phyloP scores from a whole-genome alignment of 352 stramenopile genomes.

The Phytophthora podocarpi region DNA sequence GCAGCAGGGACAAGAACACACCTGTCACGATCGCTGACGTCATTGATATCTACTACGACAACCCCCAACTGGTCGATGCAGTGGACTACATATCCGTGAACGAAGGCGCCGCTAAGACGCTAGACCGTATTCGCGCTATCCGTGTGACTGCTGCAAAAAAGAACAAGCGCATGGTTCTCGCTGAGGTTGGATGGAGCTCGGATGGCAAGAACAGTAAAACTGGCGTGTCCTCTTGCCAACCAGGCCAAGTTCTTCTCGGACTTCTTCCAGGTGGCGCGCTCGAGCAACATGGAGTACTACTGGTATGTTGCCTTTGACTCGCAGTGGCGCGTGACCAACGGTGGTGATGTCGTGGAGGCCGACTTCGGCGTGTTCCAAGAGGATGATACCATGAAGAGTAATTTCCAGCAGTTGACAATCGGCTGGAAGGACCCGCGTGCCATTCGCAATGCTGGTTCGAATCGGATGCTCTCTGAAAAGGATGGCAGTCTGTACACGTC shows the following conservation, averaged over 20 bases:
- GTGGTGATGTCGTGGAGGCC: slow-evolving; percentile 56
- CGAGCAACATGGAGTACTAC: slow-evolving; percentile 67
- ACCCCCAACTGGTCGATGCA: slow-evolving; percentile 58
- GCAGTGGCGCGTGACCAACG: slow-evolving; percentile 54
- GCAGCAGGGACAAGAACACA: slow-evolving; percentile 43
- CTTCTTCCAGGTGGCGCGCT: slow-evolving; percentile 62
- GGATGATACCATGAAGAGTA: slow-evolving; percentile 59
- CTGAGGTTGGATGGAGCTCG: slow-evolving; percentile 75
- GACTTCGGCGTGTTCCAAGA: slow-evolving; percentile 71
- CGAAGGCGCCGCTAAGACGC: slow-evolving; percentile 48
- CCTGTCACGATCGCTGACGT: slow-evolving; percentile 75
- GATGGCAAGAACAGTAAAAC: slow-evolving; percentile 33
- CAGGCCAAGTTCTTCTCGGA: slow-evolving; percentile 74
- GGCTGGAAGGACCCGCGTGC: slow-evolving; percentile 30
- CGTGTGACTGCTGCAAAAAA: slow-evolving; percentile 47
- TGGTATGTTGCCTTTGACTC: slow-evolving; percentile 80
- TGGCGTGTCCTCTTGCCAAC: slow-evolving; percentile 47
- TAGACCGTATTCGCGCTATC: slow-evolving; percentile 71
- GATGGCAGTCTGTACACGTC: slow-evolving; percentile 47
- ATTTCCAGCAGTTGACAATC: slow-evolving; percentile 54
- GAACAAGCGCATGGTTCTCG: slow-evolving; percentile 67
- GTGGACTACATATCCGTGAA: slow-evolving; percentile 69
- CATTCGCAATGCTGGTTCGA: slow-evolving; percentile 39
- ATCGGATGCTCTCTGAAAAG: slow-evolving; percentile 44
- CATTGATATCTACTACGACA: slow-evolving; percentile 71